phyloP scores from a whole-genome alignment of 305 asterid species.

The Solanum hybrid region DNA sequence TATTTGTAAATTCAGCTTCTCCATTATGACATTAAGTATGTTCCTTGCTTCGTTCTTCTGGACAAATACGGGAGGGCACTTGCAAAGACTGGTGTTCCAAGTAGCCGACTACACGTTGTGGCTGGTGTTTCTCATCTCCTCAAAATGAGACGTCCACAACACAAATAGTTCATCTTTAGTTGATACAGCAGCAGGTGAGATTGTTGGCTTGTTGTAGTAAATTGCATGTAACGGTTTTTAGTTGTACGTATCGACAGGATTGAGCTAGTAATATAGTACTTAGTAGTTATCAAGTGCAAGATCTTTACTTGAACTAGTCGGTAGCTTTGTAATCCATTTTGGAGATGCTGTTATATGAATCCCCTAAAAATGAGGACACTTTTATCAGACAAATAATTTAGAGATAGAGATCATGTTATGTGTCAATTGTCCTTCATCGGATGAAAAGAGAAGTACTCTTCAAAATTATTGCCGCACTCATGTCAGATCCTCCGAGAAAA shows the following conservation, averaged over 20 bases:
- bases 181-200: background rate
- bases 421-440: too few species aligned
- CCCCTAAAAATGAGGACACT: too few species aligned
- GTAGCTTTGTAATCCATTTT: background rate
- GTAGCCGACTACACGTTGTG: constrained; percentile 65
- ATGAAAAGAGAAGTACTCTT: too few species aligned
- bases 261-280: background rate
- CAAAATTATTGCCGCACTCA: too few species aligned
- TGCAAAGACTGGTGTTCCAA: constrained; percentile 79
- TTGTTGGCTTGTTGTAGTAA: background rate
- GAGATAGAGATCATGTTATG: too few species aligned
- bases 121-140: constrained; percentile 90
- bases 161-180: background rate
- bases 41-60: constrained; percentile 81
- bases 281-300: background rate
- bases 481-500: too few species aligned
- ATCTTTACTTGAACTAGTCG: background rate
- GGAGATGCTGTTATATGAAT: background rate
- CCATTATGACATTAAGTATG: constrained; percentile 72
- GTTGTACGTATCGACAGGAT: background rate
- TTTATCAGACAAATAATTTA: too few species aligned
- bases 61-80: constrained; percentile 71
- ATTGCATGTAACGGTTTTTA: background rate
- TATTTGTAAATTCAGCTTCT: constrained; percentile 46
- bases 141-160: constrained; percentile 38